Base-by-base conservation (phyloP, 1,139 yeast species). In the Lodderomyces beijingensis region DNA sequence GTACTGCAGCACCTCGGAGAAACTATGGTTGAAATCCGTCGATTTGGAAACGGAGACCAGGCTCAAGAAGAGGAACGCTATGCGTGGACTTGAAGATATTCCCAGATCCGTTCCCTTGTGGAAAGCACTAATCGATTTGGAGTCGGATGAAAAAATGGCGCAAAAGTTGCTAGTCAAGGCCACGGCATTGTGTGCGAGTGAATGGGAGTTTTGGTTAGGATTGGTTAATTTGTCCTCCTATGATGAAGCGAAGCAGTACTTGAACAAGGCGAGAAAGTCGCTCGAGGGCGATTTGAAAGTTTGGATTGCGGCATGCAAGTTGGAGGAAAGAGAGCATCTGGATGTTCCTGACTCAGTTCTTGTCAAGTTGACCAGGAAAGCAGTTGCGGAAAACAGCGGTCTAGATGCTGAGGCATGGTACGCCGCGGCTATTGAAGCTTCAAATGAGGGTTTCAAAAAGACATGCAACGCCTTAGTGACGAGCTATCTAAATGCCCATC, bases 11-110 rank as follows among this genome's bases (percentile, higher is more conserved):
- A 59, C 57, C 26, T 77, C 88, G 2, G 69, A 75, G 30, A 62
- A 62, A 25, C 56, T 91, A 10, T 91, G 98, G 98, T 39, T 76
- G 2, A 71, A 71, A 37, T 94, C 95, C 0, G 55, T 67, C 28
- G 77, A 75, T 3, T 57, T 85, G 25, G 96, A 89, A 49, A 60
- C 50, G 29, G 88, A 80, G 29, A 37, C 43, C 0, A 47, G 63
- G 4, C 63, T 80, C 0, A 71, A 77, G 42, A 67, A 72, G 32
- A 62, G 75, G 36, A 69, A 85, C 0, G 53, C 84, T 19, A 77
- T 82, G 63, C 77, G 70, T 43, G 85, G 77, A 0, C 53, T 81
- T 14, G 80, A 74, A 36, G 62, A 59, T 26, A 42, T 76, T 4
- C 86, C 87, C 0, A 45, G 46, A 3, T 65, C 59, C 31, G 62